Evolutionary conservation across 129 eudicot genomes (phyloP).

Genomic region (Helianthus annuus): DNA sequence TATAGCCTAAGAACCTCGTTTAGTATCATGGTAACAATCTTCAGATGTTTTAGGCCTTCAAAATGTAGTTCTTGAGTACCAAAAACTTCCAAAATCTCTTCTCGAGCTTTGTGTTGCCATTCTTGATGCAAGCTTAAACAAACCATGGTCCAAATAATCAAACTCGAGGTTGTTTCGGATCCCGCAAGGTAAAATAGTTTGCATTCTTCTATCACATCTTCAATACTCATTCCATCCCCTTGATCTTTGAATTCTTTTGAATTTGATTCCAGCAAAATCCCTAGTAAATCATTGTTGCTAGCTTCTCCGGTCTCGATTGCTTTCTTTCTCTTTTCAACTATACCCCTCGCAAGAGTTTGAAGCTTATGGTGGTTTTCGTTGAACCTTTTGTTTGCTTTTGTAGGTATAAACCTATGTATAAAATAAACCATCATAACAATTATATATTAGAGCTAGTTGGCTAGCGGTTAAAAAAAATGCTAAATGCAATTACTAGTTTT

Average conservation of each 20-base stretch:
- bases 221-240: conserved; percentile 23
- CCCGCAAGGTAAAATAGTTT: conserved; percentile 26
- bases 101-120: conserved; percentile 14
- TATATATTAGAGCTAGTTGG: background rate
- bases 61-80: conserved; percentile 6
- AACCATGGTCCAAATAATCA: conserved; percentile 24
- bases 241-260: conserved; percentile 10
- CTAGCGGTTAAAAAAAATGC: background rate
- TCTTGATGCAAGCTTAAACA: conserved; percentile 25
- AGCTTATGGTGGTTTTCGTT: conserved; percentile 15
- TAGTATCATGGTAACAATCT: conserved; percentile 18
- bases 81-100: conserved; percentile 5
- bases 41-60: conserved; percentile 25
- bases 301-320: conserved; percentile 17
- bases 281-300: conserved; percentile 20
- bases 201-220: conserved; percentile 30
- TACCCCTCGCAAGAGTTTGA: conserved; percentile 1
- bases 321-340: conserved; percentile 11
- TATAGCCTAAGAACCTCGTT: conserved; percentile 28
- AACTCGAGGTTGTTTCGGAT: conserved; percentile 28
- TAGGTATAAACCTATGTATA: conserved; percentile 20
- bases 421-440: background rate
- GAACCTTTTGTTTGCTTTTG: conserved; percentile 23
- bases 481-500: background rate
- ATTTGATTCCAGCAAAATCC: conserved; percentile 21